Evolutionary conservation across 352 stramenopile genomes (phyloP).

Genomic region (Pythium phragmitis): DNA sequence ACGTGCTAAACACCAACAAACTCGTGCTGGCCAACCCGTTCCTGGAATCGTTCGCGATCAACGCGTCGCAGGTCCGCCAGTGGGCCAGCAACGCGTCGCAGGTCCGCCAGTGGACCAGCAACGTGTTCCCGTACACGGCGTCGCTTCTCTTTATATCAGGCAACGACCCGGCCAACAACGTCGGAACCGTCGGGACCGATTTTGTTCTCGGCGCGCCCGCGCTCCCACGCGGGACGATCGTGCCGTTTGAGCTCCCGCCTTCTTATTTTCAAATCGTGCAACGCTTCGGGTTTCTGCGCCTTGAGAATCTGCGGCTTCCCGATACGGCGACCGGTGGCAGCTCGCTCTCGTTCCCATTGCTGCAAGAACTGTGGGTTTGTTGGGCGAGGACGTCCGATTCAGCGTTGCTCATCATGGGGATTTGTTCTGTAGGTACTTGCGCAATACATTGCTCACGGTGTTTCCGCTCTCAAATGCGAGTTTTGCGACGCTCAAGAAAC

Average conservation of each 20-base stretch:
- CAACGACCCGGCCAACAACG: constrained; percentile 18
- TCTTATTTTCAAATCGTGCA: no score
- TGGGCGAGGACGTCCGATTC: no score
- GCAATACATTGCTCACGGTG: constrained; percentile 16
- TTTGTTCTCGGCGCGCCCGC: no score
- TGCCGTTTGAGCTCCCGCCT: neutral
- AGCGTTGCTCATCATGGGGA: no score
- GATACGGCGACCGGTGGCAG: no score
- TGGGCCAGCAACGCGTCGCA: constrained; percentile 2
- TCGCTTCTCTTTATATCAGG: constrained; percentile 11
- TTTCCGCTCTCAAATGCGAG: constrained; percentile 8
- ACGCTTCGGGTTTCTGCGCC: neutral
- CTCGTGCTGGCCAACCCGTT: no score
- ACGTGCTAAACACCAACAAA: constrained; percentile 3
- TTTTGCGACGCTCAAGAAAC: neutral
- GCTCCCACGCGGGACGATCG: neutral
- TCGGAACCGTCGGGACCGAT: no score
- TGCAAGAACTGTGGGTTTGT: neutral
- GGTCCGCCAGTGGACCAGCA: constrained; percentile 1
- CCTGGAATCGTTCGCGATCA: constrained; percentile 7
- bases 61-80: constrained; percentile 7
- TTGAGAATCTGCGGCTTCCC: constrained; percentile 10
- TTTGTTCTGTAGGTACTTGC: constrained; percentile 3
- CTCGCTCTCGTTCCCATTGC: neutral
- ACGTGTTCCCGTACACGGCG: neutral